Base-by-base conservation (phyloP, 2,329 filamentous ascomycete species). In the Bisporella sp. region DNA sequence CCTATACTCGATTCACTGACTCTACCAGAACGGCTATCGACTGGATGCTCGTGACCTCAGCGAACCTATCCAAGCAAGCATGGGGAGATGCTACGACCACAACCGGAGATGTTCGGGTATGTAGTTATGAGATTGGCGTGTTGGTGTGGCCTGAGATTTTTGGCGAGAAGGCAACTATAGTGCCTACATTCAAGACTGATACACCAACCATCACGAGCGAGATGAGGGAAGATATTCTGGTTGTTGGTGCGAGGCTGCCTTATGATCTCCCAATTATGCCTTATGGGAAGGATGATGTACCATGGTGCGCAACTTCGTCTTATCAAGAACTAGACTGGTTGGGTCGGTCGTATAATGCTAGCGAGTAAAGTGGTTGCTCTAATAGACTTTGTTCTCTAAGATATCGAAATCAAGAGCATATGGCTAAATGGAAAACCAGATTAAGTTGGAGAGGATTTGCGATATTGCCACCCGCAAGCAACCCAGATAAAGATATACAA, bases 41-140 rank as follows among this genome's bases (percentile, higher is more conserved):
- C 62, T 96, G 90, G 91, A 89, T 87, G 1, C 73, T 96, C 56
- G 66, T 95, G 2, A 95, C 89, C 0, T 93, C 87, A n/a, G 89
- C 90, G n/a, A 96, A 95, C 59, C 66, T 96, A 2, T 93, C 87
- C 1, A 92, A 84, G 54, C 89, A 95, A 67, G 90, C 90, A 0
- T 96, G 90, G 91, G 90, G 90, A 1, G 82, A 85, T 37, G 73
- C 77, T 3, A 66, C 65, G 1, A 80, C 77, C 54, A 8, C 71
- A 3, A 71, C 73, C 0, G 80, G 79, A 1, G 78, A 87, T 59
- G 71, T 89, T 31, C 77, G 84, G 35, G 80, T 95, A 31, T 82
- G 85, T 51, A 93, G 87, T 31, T 96, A 85, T 72, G 90, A 96
- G 65, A 78, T 89, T 32, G 90, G 90, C 0, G 87, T 96, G 1